Conservation (phyloP, 192 early-diverging fungal species). For the Dissophora ornata region DNA sequence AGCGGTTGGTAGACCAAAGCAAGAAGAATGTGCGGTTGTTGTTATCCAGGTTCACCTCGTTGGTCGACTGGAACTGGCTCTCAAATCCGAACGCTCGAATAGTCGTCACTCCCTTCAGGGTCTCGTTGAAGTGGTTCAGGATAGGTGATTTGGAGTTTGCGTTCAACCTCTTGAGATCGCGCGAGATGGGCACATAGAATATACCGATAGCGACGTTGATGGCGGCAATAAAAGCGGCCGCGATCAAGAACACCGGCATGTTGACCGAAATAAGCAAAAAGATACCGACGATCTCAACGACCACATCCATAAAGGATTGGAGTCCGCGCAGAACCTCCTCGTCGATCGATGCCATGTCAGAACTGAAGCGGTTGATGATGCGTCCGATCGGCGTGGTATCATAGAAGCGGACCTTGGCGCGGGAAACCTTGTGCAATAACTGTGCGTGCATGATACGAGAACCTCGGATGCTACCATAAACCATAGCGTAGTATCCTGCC, state of each 20-base stretch:
- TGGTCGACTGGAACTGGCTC: conserved; percentile 71
- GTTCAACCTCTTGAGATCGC: conserved; percentile 86
- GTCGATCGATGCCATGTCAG: conserved; percentile 87
- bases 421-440: conserved; percentile 66
- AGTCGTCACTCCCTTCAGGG: conserved; percentile 77
- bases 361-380: conserved; percentile 86
- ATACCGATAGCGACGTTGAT: conserved; percentile 69
- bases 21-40: conserved; percentile 90
- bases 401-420: conserved; percentile 86
- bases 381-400: conserved; percentile 88
- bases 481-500: conserved; percentile 47
- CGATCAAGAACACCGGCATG: conserved; percentile 78
- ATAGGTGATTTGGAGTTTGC: conserved; percentile 55
- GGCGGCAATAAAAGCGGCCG: conserved; percentile 64
- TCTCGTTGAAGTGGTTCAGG: conserved; percentile 74
- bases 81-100: conserved; percentile 87
- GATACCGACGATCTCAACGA: conserved; percentile 62
- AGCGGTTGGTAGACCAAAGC: conserved; percentile 89
- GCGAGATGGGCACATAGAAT: conserved; percentile 79
- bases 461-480: conserved; percentile 60
- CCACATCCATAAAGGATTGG: conserved; percentile 57
- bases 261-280: conserved; percentile 70
- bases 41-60: conserved; percentile 69
- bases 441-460: conserved; percentile 66
- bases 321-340: conserved; percentile 60